Percentiles rank a stretch among this genome's conserved stretches.
phyloP scores from a whole-genome alignment of 176 grass and related monocot genomes.

The Aegilops speltoides region DNA sequence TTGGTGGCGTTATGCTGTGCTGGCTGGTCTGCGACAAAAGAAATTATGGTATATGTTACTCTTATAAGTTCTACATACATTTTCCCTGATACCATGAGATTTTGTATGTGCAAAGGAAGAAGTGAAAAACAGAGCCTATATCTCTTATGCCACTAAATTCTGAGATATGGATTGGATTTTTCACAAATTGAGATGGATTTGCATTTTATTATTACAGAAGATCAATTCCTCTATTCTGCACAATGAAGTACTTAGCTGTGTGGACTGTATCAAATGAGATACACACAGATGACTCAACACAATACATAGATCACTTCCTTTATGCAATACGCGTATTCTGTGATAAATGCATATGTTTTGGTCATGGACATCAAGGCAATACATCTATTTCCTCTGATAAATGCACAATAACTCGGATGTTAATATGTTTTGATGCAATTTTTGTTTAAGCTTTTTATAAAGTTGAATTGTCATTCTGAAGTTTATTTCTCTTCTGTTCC shows the following conservation, averaged over 20 bases:
- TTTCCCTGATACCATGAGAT: not conserved
- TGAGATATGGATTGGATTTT: not conserved
- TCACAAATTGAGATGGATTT: not conserved
- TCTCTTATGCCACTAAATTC: not conserved
- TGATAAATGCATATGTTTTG: not conserved
- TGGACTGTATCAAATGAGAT: not conserved
- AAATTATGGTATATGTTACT: constrained; percentile 71
- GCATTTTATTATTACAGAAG: not conserved
- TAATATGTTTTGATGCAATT: constrained; percentile 16
- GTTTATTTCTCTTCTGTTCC: constrained; percentile 25
- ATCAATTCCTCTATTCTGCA: not conserved
- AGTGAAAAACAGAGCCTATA: not conserved
- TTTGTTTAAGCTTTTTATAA: not conserved
- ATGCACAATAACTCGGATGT: not conserved
- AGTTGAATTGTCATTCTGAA: constrained; percentile 28
- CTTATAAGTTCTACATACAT: not conserved
- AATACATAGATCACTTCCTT: not conserved
- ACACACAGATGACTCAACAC: not conserved
- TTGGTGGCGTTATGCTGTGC: constrained; percentile 97
- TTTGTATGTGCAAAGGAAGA: not conserved
- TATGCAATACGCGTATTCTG: not conserved
- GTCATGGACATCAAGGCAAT: not conserved
- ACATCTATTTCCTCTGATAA: not conserved
- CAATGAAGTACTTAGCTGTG: not conserved
- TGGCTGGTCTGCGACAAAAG: constrained; percentile 83